phyloP scores from a whole-genome alignment of 2,329 filamentous ascomycete species.

The Curvularia lunata region DNA sequence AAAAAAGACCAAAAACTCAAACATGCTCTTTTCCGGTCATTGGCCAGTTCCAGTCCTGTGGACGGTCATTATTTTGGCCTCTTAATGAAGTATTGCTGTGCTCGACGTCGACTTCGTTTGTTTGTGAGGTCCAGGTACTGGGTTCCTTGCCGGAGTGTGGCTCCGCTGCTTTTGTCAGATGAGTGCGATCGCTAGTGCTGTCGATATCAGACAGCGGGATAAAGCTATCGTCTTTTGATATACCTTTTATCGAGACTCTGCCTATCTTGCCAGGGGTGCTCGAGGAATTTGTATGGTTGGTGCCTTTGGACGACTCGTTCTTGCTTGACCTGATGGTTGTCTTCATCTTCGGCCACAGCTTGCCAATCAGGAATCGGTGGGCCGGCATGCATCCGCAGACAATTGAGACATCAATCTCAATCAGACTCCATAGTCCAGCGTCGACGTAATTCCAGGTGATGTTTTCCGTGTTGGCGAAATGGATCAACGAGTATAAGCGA shows the following conservation, averaged over 20 bases:
- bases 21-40: conserved; percentile 20
- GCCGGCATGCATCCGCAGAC: conserved; percentile 54
- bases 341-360: conserved; percentile 23
- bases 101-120: conserved; percentile 9
- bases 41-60: conserved; percentile 19
- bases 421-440: conserved; percentile 50
- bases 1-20: conserved; percentile 1
- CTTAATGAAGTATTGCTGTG: conserved; percentile 2
- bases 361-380: conserved; percentile 24
- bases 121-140: conserved; percentile 13
- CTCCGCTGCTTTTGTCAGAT: conserved; percentile 2
- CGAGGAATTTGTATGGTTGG: conserved; percentile 7
- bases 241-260: conserved; percentile 26
- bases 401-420: conserved; percentile 44
- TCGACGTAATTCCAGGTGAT: conserved; percentile 50
- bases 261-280: conserved; percentile 7
- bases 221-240: conserved; percentile 25
- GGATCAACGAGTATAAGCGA: conserved; percentile 49
- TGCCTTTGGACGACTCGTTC: conserved; percentile 1
- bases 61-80: conserved; percentile 1
- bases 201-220: conserved; percentile 33
- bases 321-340: conserved; percentile 19
- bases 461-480: conserved; percentile 52
- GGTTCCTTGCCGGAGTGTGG: conserved; percentile 9
- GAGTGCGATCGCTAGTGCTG: conserved; percentile 12